Base-by-base conservation (phyloP, 1,139 yeast genomes). In the Debaryomyces psychrophilus region DNA sequence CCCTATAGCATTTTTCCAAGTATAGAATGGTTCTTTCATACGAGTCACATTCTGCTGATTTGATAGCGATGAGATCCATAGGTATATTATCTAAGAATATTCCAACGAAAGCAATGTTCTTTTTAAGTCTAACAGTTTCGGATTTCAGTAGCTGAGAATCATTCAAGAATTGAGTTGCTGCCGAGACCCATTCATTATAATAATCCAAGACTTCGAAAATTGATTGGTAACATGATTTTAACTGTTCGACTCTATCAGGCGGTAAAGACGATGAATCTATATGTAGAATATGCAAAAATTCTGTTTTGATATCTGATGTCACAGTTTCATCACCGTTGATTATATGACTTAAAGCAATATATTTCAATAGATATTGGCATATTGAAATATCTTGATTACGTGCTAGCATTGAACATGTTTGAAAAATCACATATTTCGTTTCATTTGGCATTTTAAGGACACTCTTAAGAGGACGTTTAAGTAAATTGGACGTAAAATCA, bases 1-100 rank as follows among this genome's bases (percentile, higher is more conserved):
- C 69, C 37, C 90, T 69, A 50, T 78, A 81, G 53, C 87, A 81
- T 56, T 88, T 88, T 55, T 95, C 99, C 60, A 90, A 73, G 60
- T 90, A 90, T 48, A 92, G 72, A n/a, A 93, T 83, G 0, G 98
- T 90, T 44, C 98, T 75, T 50, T 95, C 97, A 58, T 83, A 90
- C 0, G 96, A 85, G 45, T 84, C 87, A 53, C 96, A 89, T 53
- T 89, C 90, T 2, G 90, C 79, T 0, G 98, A 87, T 45, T 93
- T 77, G 34, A 77, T 71, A 0, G 97, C 97, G 57, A 95, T 73
- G 20, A 87, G 61, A 39, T 81, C 82, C 34, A 85, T 81, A 0
- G 96, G 89, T 14, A 92, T 79, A 4, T 66, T 61, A 2, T 64
- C 65, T 29, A 87, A 58, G 47, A 90, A 80, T 1, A 52, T 54